Evolutionary conservation across 2,329 filamentous ascomycete species (phyloP), one percentile per base, ranked within the genome.

Genomic region (Cryoendolithus antarcticus): DNA sequence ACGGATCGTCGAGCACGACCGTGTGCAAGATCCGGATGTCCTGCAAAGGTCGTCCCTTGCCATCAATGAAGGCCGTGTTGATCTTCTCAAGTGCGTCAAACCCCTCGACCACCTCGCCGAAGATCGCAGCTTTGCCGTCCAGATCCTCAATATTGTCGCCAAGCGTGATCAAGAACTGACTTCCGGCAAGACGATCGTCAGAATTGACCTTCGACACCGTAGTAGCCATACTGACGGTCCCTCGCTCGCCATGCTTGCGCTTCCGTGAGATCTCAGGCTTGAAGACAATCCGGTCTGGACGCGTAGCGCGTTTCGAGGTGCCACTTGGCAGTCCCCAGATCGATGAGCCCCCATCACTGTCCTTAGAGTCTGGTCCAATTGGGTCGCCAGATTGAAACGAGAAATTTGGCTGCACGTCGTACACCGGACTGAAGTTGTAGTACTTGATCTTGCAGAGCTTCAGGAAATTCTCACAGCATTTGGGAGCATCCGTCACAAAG

Each of bases 371-470:
- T 9, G 88, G 89, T 9, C 91, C 89, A 38, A 96, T 78, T 9
- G 89, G 89, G 56, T 96, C 91, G 59, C 89, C 89, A 27, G 85
- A 93, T 63, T 96, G 89, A 63, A 94, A 94, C 44, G 88, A 93
- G 64, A 95, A 96, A 63, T 86, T 79, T 60, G 89, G 91, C 58
- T 95, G 91, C 30, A 98, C 76, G 49, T 81, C 86, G 65, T 95
- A 85, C 39, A 96, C 68, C 19, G 89, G 91, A 4, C 86, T 80
- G 62, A 93, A 96, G 68, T 96, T 96, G 77, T 95, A 98, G 67
- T 96, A 98, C 68, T 95, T 98, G 64, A 86, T 71, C 67, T 96
- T 96, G 76, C 91, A 95, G 52, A 98, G 83, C 72, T 98, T 96
- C 41, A 98, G 70, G 62, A 98, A 96, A 72, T 96, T 98, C 66